Evolutionary conservation across 768 basidiomycete species (phyloP), one percentile per base, ranked within the genome.

Genomic region (Suillus bovinus): DNA sequence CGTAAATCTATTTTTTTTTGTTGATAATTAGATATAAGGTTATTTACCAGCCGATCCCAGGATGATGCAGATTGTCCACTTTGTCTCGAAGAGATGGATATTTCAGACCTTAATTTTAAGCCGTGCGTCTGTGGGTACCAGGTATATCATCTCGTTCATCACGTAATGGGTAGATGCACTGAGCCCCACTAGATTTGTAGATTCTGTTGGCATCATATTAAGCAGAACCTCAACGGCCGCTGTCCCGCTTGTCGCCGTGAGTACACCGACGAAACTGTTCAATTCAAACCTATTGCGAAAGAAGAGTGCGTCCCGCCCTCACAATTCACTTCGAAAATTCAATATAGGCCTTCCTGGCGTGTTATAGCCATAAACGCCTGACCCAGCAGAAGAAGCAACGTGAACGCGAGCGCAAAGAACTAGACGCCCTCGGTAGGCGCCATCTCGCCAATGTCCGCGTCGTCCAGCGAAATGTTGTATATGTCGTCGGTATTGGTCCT

Each of bases 181-280:
- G 3, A 56, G 24, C 17, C 55, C 36, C n/a, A 59, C 46, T 66
- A 99, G 97, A 94, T 99, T 67, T 99, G 97, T 76, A 90, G 94
- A 61, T 99, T 99, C 80, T 99, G 97, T 77, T 99, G 95, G 87
- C 93, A 99, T 77, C 95, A 99, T 78, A 96, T 97, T 82, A 90
- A 92, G 79, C 87, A 93, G 77, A 93, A 97, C 78, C 82, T 96
- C 64, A 99, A 99, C 74, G 89, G 94, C 66, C 88, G 93, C 56
- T 99, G 97, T 74, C 97, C 97, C 42, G 97, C 97, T 22, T 99
- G 97, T 78, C 84, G 97, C 70, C 82, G 96, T 66, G 84, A 91
- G 61, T 99, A 98, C 72, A 90, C 92, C 10, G 94, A 98, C 67
- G 93, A 97, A 61, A 84, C 88, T 46, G 90, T 97, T 38, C 93